phyloP scores from a whole-genome alignment of 805 yeast genomes.

The Zygosaccharomyces gambellarensis region DNA sequence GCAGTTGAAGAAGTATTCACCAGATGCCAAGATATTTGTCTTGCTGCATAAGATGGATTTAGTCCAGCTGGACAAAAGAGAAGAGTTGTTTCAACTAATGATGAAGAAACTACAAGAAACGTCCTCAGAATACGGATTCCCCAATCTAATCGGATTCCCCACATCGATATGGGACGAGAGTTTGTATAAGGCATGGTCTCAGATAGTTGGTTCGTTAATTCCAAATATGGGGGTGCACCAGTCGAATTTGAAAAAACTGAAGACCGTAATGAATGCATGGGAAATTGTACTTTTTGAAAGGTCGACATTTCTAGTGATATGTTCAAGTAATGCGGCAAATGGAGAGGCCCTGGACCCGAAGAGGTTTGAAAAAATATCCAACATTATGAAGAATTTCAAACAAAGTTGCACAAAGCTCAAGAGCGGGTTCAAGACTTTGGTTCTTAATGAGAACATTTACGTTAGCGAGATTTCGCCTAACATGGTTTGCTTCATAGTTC shows the following conservation, averaged over 20 bases:
- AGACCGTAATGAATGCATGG: constrained; percentile 71
- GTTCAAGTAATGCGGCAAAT: constrained; percentile 37
- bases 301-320: constrained; percentile 71
- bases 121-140: constrained; percentile 63
- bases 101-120: constrained; percentile 74
- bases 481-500: constrained; percentile 56
- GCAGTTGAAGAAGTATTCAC: constrained; percentile 77
- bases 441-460: constrained; percentile 54
- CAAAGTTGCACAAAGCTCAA: constrained; percentile 86
- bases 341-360: constrained; percentile 65
- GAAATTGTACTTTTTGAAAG: constrained; percentile 90
- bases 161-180: constrained; percentile 98
- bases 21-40: constrained; percentile 87
- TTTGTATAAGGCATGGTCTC: constrained; percentile 94
- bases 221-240: constrained; percentile 86
- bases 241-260: constrained; percentile 65
- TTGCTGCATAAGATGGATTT: constrained; percentile 94
- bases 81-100: constrained; percentile 77
- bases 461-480: constrained; percentile 56
- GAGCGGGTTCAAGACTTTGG: constrained; percentile 73
- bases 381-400: constrained; percentile 88
- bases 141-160: constrained; percentile 73
- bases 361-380: constrained; percentile 88
- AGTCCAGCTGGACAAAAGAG: constrained; percentile 79
- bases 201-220: constrained; percentile 87